phyloP scores from a whole-genome alignment of 192 early-diverging fungal species.

The Anaeromyces robustus region DNA sequence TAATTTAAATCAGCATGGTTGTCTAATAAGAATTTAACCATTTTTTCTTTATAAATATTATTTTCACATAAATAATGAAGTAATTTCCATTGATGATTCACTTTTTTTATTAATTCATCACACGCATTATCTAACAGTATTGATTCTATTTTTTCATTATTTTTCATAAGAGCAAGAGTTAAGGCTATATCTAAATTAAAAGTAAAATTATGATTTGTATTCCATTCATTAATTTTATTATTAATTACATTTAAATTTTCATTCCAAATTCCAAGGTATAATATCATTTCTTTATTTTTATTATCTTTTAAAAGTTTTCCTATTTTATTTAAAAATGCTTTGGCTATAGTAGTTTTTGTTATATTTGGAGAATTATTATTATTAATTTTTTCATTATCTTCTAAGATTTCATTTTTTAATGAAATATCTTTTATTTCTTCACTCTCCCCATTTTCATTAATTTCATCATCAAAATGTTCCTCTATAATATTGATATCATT shows the following conservation, averaged over 20 bases:
- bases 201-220: not conserved
- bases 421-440: not conserved
- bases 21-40: not conserved
- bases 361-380: not conserved
- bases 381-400: not conserved
- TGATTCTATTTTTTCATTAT: not conserved
- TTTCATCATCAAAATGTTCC: not conserved
- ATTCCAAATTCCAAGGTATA: not conserved
- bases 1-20: not conserved
- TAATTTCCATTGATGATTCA: not conserved
- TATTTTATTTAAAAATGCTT: not conserved
- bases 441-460: too few species aligned
- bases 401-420: not conserved
- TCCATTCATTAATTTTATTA: not conserved
- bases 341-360: not conserved
- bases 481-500: not conserved
- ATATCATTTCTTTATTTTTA: not conserved
- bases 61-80: not conserved
- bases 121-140: not conserved
- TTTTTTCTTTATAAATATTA: not conserved
- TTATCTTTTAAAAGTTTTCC: not conserved
- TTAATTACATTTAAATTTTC: not conserved
- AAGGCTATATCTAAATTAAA: not conserved
- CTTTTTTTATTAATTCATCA: not conserved
- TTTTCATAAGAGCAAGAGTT: not conserved